Conservation (phyloP, 225 moss, liverwort and hornwort genomes). For the Pseudoscleropodium purum region DNA sequence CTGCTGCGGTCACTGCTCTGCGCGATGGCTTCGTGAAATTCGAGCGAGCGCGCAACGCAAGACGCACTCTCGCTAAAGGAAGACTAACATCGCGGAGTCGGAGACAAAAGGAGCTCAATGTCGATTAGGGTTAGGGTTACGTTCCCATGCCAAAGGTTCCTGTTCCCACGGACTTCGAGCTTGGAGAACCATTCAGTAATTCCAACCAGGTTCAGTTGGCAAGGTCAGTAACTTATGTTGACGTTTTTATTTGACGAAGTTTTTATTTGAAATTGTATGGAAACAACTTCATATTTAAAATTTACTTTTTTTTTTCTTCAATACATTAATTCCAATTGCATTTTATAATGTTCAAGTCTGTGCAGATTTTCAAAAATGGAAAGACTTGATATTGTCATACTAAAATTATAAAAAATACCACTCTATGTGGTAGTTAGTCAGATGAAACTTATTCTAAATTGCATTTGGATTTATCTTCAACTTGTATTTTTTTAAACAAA, state of each 20-base stretch:
- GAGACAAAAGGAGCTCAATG: background rate
- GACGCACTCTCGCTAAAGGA: background rate
- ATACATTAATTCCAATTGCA: background rate
- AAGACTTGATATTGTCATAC: too few relatives aligned
- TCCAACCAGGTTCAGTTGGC: too few relatives aligned
- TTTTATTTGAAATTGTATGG: too few relatives aligned
- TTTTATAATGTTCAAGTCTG: background rate
- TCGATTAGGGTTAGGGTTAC: slow-evolving; percentile 16
- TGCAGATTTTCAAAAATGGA: background rate
- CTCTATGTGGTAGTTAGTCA: accelerated
- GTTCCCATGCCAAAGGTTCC: background rate
- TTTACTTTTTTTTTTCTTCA: background rate
- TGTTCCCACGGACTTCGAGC: background rate
- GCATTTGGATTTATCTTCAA: background rate
- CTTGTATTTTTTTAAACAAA: background rate
- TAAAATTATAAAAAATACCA: accelerated
- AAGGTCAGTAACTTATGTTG: too few relatives aligned
- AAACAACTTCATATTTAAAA: accelerated
- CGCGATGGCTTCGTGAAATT: background rate
- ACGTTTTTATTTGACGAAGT: too few relatives aligned
- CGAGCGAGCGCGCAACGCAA: background rate
- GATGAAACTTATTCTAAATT: background rate
- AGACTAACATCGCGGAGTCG: background rate
- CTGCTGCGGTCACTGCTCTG: background rate
- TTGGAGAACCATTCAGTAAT: too few relatives aligned